Conservation (phyloP, 345 rosid genomes). For the Gossypium anomalum region DNA sequence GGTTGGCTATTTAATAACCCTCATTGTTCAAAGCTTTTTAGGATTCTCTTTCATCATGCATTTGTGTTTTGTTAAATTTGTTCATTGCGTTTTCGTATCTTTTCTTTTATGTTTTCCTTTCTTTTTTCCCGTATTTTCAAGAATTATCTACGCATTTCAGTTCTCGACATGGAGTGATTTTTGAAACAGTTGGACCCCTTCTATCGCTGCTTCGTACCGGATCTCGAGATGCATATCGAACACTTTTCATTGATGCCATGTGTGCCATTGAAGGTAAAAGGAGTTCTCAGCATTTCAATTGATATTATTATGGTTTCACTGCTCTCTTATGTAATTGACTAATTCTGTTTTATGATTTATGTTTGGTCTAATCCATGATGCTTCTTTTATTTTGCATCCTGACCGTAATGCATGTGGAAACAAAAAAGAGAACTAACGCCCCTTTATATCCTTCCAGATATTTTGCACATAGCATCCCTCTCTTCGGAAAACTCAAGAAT, state of each 20-base stretch:
- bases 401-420: not conserved
- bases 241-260: slow-evolving; percentile 71
- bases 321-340: slow-evolving; percentile 7
- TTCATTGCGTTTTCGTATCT: not conserved
- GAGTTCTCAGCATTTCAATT: not conserved
- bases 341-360: slow-evolving; percentile 1
- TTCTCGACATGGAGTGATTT: slow-evolving; percentile 60
- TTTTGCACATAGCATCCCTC: slow-evolving; percentile 46
- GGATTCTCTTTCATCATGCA: not conserved
- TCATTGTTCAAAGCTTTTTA: not conserved
- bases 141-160: slow-evolving; percentile 33
- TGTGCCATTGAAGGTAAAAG: slow-evolving; percentile 62
- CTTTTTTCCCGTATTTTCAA: not conserved
- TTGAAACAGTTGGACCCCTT: slow-evolving; percentile 80
- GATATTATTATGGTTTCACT: not conserved
- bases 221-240: slow-evolving; percentile 68
- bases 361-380: not conserved
- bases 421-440: slow-evolving; percentile 12
- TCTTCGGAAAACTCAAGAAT: slow-evolving; percentile 25
- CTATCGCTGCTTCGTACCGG: slow-evolving; percentile 78
- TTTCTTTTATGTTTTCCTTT: not conserved
- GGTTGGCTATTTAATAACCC: slow-evolving; percentile 37
- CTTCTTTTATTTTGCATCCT: not conserved
- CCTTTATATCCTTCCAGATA: slow-evolving; percentile 47
- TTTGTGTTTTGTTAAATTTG: not conserved